Base-by-base conservation (phyloP, 2,329 filamentous ascomycete genomes). In the Ophiognomonia clavigignenti-juglandacearum region DNA sequence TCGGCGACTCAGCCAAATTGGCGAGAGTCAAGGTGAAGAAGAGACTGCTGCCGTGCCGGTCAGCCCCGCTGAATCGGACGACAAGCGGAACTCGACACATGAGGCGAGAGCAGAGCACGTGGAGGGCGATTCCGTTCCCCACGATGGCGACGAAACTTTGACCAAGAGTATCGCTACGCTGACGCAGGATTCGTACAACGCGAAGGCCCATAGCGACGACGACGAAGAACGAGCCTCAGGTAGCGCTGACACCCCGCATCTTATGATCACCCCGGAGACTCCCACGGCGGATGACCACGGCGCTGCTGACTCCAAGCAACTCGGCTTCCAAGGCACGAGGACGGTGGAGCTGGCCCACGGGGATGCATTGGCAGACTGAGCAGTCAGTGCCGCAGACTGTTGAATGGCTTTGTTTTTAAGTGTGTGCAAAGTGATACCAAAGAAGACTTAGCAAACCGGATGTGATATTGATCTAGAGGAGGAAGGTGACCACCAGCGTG, bases 251-350 rank as follows among this genome's bases (percentile, higher is more conserved):
- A 59, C 70, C 0, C 74, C 74, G 0, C 62, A 72, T 32, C 56
- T 77, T 0, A 69, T 67, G 34, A 56, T 78, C n/a, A 77, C 74
- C 0, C 72, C 74, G 0, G 74, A 70, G 14, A 78, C 75, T 1
- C 73, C 75, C 3, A 64, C 62, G 1, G 59, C 64, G 0, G 49
- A 52, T 1, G 64, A 67, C 3, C 63, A 56, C 2, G 56, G 54
- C 10, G 59, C 63, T 6, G 53, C 64, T 3, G 67, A 70, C 39
- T 61, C 63, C 4, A 77, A 77, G 60, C 68, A 68, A 46, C 61
- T 75, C 5, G 71, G 70, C 6, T 61, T 64, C 40, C 59, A 69
- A 6, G 51, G 51, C 20, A 61, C 59, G 6, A 54, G 55, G n/a
- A 55, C 66, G 11, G 56, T 64, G 14, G 67, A 70, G 51, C 59